Percentiles rank a stretch among this genome's conserved stretches.
These are phyloP conservation scores for Sphaerobolus stellatus DNA, from an alignment of 1,284 basidiomycete genomes.

Conservation along the genomic window DNA sequence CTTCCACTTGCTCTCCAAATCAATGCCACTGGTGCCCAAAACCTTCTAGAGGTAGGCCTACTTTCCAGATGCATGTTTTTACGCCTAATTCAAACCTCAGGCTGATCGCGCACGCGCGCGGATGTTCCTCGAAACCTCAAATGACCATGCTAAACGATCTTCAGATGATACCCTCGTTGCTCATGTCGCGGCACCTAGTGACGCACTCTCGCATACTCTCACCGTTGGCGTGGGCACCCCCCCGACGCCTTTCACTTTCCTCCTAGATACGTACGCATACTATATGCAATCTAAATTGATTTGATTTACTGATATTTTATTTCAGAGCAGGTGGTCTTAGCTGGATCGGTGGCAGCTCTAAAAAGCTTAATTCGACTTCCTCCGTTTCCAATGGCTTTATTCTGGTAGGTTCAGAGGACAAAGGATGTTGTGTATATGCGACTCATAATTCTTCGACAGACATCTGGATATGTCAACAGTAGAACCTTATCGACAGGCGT, in stretches of 20 bases:
- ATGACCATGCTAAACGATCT: not conserved
- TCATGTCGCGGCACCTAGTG: not conserved
- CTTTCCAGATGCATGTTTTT: not conserved
- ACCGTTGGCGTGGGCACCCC: not conserved
- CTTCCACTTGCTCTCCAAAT: not conserved
- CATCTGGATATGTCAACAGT: no score
- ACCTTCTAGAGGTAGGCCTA: not conserved
- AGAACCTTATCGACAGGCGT: no score
- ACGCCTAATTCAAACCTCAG: not conserved
- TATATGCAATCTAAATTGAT: not conserved
- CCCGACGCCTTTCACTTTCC: not conserved
- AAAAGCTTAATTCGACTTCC: conserved; percentile 41
- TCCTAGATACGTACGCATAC: not conserved
- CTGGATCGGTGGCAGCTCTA: conserved; percentile 51
- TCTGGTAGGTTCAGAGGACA: conserved; percentile 51
- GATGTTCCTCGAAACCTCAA: not conserved
- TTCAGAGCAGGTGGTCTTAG: conserved; percentile 32
- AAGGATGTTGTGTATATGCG: conserved; percentile 39
- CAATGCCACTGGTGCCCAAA: not conserved
- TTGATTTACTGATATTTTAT: not conserved
- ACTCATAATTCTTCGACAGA: conserved; percentile 15
- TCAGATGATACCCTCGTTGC: not conserved
- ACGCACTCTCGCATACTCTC: not conserved
- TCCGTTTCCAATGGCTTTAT: conserved; percentile 44
- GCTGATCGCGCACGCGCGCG: not conserved